Evolutionary conservation across 495 filamentous ascomycete genomes (phyloP).

Genomic region (Patellaria atrata): DNA sequence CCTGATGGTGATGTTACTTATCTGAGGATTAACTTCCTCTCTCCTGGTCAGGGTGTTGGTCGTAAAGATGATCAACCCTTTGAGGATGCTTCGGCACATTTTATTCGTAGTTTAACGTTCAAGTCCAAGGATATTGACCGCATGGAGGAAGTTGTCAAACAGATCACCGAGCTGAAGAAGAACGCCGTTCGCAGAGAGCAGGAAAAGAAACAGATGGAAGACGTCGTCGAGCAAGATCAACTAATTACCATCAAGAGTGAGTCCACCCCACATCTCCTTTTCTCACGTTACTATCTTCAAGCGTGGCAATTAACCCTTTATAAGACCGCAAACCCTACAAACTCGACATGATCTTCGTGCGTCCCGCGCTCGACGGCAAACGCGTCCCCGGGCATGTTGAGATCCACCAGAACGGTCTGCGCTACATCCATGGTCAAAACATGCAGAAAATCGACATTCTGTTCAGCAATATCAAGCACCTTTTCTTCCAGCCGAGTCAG

Average conservation of each 20-base stretch:
- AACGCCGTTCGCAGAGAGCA: slow-evolving; percentile 79
- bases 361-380: slow-evolving; percentile 89
- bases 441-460: slow-evolving; percentile 80
- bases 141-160: slow-evolving; percentile 72
- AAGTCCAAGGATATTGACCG: slow-evolving; percentile 76
- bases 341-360: slow-evolving; percentile 83
- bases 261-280: not conserved
- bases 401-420: slow-evolving; percentile 97
- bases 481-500: slow-evolving; percentile 96
- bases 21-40: slow-evolving; percentile 92
- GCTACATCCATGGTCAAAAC: slow-evolving; percentile 79
- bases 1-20: slow-evolving; percentile 80
- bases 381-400: slow-evolving; percentile 89
- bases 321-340: slow-evolving; percentile 72
- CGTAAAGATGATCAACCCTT: slow-evolving; percentile 98
- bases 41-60: slow-evolving; percentile 93
- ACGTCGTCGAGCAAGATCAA: slow-evolving; percentile 99
- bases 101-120: slow-evolving; percentile 88
- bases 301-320: slow-evolving; percentile 3
- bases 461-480: slow-evolving; percentile 96
- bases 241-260: slow-evolving; percentile 51
- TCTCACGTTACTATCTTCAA: not conserved
- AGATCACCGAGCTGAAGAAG: slow-evolving; percentile 90
- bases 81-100: slow-evolving; percentile 89
- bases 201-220: slow-evolving; percentile 98